A percentile compares a stretch with the other conserved stretches of the same genome.
These are phyloP conservation scores for Butyriboletus loyo DNA, from an alignment of 768 basidiomycete species.

Conservation along the genomic window DNA sequence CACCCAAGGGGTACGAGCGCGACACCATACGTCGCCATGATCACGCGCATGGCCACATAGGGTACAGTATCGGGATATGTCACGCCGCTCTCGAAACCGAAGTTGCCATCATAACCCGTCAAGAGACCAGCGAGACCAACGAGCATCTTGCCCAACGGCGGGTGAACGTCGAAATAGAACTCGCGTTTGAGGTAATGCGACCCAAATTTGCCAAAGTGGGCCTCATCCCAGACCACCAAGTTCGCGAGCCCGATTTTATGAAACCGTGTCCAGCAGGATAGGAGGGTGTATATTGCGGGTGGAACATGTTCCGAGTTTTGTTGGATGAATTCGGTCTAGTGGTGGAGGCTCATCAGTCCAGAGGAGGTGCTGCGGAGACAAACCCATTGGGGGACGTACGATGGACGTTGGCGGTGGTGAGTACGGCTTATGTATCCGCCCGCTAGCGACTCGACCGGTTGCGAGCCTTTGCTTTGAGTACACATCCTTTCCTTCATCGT, in stretches of 20 bases:
- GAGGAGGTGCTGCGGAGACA: constrained; percentile 6
- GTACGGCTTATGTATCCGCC: constrained; percentile 57
- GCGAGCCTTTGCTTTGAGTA: constrained; percentile 47
- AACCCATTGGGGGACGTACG: constrained; percentile 35
- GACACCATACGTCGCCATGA: constrained; percentile 92
- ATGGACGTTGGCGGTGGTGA: constrained; percentile 66
- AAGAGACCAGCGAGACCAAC: constrained; percentile 91
- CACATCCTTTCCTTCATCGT: constrained; percentile 68
- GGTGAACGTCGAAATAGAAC: constrained; percentile 99
- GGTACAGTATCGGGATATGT: constrained; percentile 82
- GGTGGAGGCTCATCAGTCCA: neutral
- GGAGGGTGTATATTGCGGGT: constrained; percentile 83
- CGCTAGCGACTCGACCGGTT: constrained; percentile 46
- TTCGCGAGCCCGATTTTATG: constrained; percentile 87
- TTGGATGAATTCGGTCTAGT: constrained; percentile 67
- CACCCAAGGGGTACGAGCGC: constrained; percentile 94
- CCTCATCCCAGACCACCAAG: constrained; percentile 97
- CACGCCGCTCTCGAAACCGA: constrained; percentile 92
- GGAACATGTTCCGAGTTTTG: constrained; percentile 80
- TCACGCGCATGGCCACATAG: constrained; percentile 91
- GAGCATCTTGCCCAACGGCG: constrained; percentile 98
- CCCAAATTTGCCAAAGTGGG: constrained; percentile 99
- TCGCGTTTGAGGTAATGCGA: constrained; percentile 97
- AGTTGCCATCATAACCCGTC: constrained; percentile 86
- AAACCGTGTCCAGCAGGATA: constrained; percentile 93